These are phyloP conservation scores for Periconia digitata DNA, from an alignment of 2,329 filamentous ascomycete species.

Conservation along the genomic window DNA sequence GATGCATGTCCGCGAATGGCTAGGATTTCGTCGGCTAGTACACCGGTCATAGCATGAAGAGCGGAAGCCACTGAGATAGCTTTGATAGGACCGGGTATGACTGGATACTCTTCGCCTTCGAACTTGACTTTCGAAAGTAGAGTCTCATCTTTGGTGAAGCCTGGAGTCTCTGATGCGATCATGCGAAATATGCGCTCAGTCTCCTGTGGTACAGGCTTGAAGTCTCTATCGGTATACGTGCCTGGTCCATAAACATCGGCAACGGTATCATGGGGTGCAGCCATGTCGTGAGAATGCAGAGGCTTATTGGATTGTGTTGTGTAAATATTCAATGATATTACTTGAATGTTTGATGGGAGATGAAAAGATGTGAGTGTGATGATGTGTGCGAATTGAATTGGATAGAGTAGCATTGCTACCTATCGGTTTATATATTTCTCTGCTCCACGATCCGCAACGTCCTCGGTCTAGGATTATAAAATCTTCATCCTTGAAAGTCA, in stretches of 20 bases:
- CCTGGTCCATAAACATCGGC: conserved; percentile 44
- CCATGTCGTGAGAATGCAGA: too few species aligned
- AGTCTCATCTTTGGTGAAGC: conserved; percentile 42
- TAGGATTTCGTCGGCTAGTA: conserved; percentile 47
- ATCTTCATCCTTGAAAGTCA: too few species aligned
- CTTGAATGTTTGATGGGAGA: too few species aligned
- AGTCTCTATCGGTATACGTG: conserved; percentile 42
- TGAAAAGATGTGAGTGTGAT: neutral
- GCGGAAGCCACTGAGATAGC: conserved; percentile 46
- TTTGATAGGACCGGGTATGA: conserved; percentile 50
- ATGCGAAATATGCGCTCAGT: conserved; percentile 42
- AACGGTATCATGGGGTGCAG: neutral
- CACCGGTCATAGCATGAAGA: conserved; percentile 48
- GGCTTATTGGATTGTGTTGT: too few species aligned
- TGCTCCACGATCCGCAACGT: too few species aligned
- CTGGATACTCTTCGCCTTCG: conserved; percentile 42
- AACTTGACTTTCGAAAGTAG: conserved; percentile 43
- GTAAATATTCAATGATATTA: too few species aligned
- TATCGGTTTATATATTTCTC: too few species aligned
- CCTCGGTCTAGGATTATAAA: too few species aligned
- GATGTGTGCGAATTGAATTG: too few species aligned
- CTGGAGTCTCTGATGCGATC: conserved; percentile 43
- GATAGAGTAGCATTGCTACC: too few species aligned
- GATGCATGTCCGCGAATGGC: conserved; percentile 22
- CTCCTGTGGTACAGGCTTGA: conserved; percentile 44